Base-by-base conservation (phyloP, 495 filamentous ascomycete genomes). In the Hypoxylon crocopeplum region DNA sequence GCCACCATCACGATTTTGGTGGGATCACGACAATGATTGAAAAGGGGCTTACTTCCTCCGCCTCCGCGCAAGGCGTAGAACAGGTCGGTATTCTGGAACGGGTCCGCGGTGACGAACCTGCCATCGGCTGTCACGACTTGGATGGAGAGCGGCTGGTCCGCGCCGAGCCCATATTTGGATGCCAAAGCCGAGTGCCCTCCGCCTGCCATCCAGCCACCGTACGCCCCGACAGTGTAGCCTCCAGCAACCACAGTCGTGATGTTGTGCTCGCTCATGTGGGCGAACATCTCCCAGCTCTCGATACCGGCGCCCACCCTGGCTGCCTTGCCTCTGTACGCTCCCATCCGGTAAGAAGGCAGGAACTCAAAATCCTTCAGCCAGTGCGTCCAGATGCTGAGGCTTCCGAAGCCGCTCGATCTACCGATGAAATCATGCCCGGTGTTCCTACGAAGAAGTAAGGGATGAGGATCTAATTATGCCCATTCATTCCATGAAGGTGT, bases 341-440 rank as follows among this genome's bases (percentile, higher is more conserved):
- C 64, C 7, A 77, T 71, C 47, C 72, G 75, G 21, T 83, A 70
- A 0, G 33, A 27, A 10, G 60, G 62, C 11, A 66, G 38, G 32
- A 74, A 70, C 13, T 81, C 60, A 16, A 76, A 72, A 30, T 70
- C 69, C 45, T 82, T 77, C 36, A 82, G 48, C 41, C 73, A 69
- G 68, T 80, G 85, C 0, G 85, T 87, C 84, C 84, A 88, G 47
- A 88, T 72, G 38, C 76, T 75, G 8, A 88, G 65, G 5, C 82
- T 76, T 20, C 83, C 82, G 11, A 77, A 75, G 34, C 83, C 79
- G 2, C 58, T 56, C 3, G 70, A 80, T 55, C 84, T 84, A 22
- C 83, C 85, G 32, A 70, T 69, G 67, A 84, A 86, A 61, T 88
- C 86, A 50, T 90, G 86, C 16, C 87, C 87, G 1, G 87, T 90